phyloP scores from a whole-genome alignment of 1,284 basidiomycete species.

The Neonothopanus nambi region DNA sequence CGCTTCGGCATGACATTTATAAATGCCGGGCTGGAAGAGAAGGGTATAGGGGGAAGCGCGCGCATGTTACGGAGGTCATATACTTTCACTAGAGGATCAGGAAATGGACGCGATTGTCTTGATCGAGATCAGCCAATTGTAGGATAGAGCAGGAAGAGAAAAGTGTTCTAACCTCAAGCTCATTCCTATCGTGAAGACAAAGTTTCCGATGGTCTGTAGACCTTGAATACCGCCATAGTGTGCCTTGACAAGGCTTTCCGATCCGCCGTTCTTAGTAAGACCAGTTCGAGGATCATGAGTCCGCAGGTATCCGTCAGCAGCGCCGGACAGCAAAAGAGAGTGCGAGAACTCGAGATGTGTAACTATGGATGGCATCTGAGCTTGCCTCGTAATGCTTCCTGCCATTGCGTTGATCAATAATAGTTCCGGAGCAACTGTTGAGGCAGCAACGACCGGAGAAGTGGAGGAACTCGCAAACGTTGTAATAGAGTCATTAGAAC shows the following conservation, averaged over 20 bases:
- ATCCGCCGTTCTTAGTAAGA: conserved; percentile 44
- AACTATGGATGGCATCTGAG: conserved; percentile 55
- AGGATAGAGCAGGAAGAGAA: conserved; percentile 2
- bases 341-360: conserved; percentile 68
- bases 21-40: conserved; percentile 87
- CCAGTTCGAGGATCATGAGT: conserved; percentile 82
- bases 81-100: conserved; percentile 91
- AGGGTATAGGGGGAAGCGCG: conserved; percentile 81
- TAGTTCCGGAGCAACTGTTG: conserved; percentile 65
- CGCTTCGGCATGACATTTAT: conserved; percentile 83
- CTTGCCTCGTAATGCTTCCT: conserved; percentile 66
- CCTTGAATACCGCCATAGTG: conserved; percentile 84
- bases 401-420: conserved; percentile 74
- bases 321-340: conserved; percentile 72
- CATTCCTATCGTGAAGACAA: conserved; percentile 85
- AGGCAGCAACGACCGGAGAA: conserved; percentile 61
- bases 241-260: conserved; percentile 63
- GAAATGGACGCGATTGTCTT: conserved; percentile 86
- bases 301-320: conserved; percentile 81
- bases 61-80: conserved; percentile 88
- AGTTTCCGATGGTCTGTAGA: conserved; percentile 77
- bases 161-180: conserved; percentile 70
- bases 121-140: conserved; percentile 12
- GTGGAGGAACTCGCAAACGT: conserved; percentile 58
- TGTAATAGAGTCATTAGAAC: conserved; percentile 47